Evolutionary conservation across 2,329 filamentous ascomycete species (phyloP).

Genomic region (Drechmeria coniospora): DNA sequence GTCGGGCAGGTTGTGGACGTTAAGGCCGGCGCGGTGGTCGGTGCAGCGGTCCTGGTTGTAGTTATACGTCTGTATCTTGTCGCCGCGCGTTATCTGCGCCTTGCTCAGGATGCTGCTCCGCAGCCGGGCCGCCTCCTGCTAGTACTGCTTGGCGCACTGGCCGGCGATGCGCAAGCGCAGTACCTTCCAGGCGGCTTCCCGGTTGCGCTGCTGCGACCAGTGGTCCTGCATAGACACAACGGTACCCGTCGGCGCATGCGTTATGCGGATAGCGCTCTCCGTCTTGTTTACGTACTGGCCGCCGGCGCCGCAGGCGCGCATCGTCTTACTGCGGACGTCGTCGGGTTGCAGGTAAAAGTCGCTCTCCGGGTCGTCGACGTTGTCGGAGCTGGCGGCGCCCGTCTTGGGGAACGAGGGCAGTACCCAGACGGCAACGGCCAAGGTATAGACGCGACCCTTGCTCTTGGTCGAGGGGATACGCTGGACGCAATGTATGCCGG

Average conservation of each 20-base stretch:
- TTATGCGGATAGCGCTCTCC: constrained; percentile 85
- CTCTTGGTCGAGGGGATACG: constrained; percentile 82
- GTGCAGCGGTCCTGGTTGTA: constrained; percentile 62
- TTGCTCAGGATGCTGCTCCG: constrained; percentile 65
- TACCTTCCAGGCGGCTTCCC: constrained; percentile 73
- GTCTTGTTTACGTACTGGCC: constrained; percentile 99
- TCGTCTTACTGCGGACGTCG: constrained; percentile 74
- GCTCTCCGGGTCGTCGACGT: constrained; percentile 71
- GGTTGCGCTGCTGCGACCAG: constrained; percentile 78
- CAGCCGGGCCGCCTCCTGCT: constrained; percentile 62
- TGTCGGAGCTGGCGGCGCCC: constrained; percentile 29
- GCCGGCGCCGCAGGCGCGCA: constrained; percentile 82
- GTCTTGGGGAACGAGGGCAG: constrained; percentile 64
- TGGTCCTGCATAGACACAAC: constrained; percentile 87
- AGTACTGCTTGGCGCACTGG: constrained; percentile 61
- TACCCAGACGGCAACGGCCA: constrained; percentile 82
- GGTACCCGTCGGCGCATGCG: constrained; percentile 74
- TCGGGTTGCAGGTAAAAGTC: constrained; percentile 80
- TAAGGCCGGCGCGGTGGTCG: constrained; percentile 70
- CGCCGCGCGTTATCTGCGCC: constrained; percentile 72
- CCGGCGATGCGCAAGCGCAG: constrained; percentile 72
- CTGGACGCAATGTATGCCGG: constrained; percentile 90
- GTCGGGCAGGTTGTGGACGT: constrained; percentile 64
- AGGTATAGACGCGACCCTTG: constrained; percentile 85
- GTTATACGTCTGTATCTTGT: constrained; percentile 93